Conservation (phyloP, 2,329 filamentous ascomycete genomes). For the Clonostachys solani region DNA sequence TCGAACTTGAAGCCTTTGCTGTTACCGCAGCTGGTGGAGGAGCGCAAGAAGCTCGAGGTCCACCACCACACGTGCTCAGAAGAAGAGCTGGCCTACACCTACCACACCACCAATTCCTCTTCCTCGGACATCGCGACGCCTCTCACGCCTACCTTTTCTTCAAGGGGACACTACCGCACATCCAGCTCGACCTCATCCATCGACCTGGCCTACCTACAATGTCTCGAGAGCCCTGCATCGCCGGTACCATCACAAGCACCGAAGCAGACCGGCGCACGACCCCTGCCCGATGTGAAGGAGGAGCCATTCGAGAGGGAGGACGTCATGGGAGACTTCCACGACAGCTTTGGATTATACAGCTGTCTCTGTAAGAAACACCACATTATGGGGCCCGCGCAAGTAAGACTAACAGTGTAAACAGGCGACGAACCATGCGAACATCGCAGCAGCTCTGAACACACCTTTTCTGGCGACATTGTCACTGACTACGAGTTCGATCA, state of each 20-base stretch:
- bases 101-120: slow-evolving; percentile 44
- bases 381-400: slow-evolving; percentile 5
- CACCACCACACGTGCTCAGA: slow-evolving; percentile 17
- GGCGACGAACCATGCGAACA: slow-evolving; percentile 61
- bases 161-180: slow-evolving; percentile 59
- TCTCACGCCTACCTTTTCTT: slow-evolving; percentile 65
- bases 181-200: slow-evolving; percentile 78
- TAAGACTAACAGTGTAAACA: slow-evolving; percentile 21
- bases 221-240: slow-evolving; percentile 34
- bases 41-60: slow-evolving; percentile 33
- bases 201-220: slow-evolving; percentile 43
- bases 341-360: slow-evolving; percentile 48
- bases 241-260: slow-evolving; percentile 15
- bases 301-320: slow-evolving; percentile 71
- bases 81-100: slow-evolving; percentile 27
- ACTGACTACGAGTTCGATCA: slow-evolving; percentile 51
- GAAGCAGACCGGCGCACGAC: slow-evolving; percentile 41
- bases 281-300: slow-evolving; percentile 79
- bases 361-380: slow-evolving; percentile 66
- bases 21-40: slow-evolving; percentile 48
- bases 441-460: slow-evolving; percentile 36
- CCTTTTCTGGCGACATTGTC: slow-evolving; percentile 28
- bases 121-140: slow-evolving; percentile 67
- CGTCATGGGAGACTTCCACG: slow-evolving; percentile 3
- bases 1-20: slow-evolving; percentile 47